Percentiles rank a stretch among this genome's conserved stretches.
phyloP scores from a whole-genome alignment of 1,284 basidiomycete species.

The Malassezia yamatoensis region DNA sequence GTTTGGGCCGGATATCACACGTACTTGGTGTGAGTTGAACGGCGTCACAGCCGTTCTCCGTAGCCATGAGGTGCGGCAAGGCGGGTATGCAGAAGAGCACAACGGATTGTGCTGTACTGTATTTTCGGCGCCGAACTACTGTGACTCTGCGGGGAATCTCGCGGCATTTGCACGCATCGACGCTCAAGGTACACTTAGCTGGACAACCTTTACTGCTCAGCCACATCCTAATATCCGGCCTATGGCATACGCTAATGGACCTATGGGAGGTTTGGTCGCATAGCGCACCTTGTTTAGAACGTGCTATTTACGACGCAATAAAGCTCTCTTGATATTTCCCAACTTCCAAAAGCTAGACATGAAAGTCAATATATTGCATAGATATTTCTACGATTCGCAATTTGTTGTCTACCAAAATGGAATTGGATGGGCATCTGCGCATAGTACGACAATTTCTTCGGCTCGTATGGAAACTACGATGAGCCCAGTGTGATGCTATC shows the following conservation, averaged over 20 bases:
- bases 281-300: background rate
- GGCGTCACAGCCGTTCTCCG: constrained; percentile 79
- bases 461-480: background rate
- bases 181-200: constrained; percentile 62
- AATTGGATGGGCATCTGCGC: too few relatives aligned
- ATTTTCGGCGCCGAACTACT: constrained; percentile 48
- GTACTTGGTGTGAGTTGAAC: constrained; percentile 75
- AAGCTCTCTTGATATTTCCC: too few relatives aligned
- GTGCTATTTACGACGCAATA: too few relatives aligned
- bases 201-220: constrained; percentile 69
- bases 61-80: constrained; percentile 91
- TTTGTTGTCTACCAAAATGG: too few relatives aligned
- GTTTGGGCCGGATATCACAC: constrained; percentile 63
- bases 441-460: background rate
- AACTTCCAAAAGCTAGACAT: too few relatives aligned
- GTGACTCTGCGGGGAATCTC: constrained; percentile 50
- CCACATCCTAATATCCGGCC: constrained; percentile 81
- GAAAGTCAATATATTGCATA: background rate
- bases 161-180: constrained; percentile 57
- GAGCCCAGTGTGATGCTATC: constrained; percentile 39
- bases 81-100: constrained; percentile 75
- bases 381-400: background rate
- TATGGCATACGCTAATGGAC: constrained; percentile 64
- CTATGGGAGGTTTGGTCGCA: constrained; percentile 32
- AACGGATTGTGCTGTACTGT: constrained; percentile 79